phyloP scores from a whole-genome alignment of 495 filamentous ascomycete genomes.

The Xylaria bambusicola region DNA sequence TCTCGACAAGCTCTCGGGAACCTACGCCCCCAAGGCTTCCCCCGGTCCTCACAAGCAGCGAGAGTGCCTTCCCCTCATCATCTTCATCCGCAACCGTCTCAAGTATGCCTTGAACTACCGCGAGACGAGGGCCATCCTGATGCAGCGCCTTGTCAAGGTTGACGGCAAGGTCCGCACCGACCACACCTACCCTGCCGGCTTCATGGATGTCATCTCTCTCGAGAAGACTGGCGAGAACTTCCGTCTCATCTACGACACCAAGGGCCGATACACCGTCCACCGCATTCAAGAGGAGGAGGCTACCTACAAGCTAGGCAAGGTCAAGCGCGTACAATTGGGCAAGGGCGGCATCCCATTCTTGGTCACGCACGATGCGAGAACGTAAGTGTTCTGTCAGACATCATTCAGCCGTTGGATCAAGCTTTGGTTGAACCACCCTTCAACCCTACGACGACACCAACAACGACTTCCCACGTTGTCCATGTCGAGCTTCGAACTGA shows the following conservation, averaged over 20 bases:
- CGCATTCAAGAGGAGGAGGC: conserved; percentile 97
- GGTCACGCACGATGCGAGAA: conserved; percentile 99
- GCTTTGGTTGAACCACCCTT: conserved; percentile 73
- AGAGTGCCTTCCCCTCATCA: conserved; percentile 97
- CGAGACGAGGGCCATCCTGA: conserved; percentile 96
- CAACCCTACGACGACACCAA: conserved; percentile 15
- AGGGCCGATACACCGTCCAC: conserved; percentile 99
- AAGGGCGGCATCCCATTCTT: conserved; percentile 99
- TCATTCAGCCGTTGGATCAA: conserved; percentile 99
- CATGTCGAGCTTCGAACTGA: conserved; percentile 37
- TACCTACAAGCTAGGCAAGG: conserved; percentile 98
- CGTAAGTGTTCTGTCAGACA: conserved; percentile 90
- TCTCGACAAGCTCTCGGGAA: conserved; percentile 96
- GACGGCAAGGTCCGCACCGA: conserved; percentile 99
- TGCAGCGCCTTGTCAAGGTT: conserved; percentile 99
- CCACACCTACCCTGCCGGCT: conserved; percentile 93
- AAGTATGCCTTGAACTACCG: conserved; percentile 99
- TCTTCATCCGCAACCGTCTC: conserved; percentile 98
- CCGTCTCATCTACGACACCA: conserved; percentile 99
- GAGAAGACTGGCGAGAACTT: conserved; percentile 99
- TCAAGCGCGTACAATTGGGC: conserved; percentile 98
- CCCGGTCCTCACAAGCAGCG: conserved; percentile 98
- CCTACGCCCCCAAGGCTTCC: conserved; percentile 94
- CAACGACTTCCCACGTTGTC: not conserved
- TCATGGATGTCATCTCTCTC: conserved; percentile 99